These are phyloP conservation scores for Paracoccidioides lutzii DNA, from an alignment of 2,329 filamentous ascomycete species.

Conservation along the genomic window DNA sequence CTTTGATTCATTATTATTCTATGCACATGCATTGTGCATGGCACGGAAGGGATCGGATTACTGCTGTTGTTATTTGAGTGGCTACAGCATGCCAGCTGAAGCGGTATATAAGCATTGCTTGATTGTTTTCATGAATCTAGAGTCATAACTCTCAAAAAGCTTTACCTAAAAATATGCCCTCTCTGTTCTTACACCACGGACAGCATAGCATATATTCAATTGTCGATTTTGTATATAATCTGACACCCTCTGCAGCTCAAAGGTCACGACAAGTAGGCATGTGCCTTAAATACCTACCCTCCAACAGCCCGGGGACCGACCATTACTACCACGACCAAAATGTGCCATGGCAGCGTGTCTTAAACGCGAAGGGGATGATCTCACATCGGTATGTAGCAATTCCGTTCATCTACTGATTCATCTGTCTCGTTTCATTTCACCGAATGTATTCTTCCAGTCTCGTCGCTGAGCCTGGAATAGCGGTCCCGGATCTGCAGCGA, in stretches of 20 bases:
- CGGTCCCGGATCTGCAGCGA: slow-evolving; percentile 30
- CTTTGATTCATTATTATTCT: not conserved
- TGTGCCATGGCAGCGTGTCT: slow-evolving; percentile 89
- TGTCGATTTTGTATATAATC: not conserved
- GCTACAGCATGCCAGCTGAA: too few species aligned
- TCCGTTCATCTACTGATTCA: not conserved
- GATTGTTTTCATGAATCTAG: too few species aligned
- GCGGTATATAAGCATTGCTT: too few species aligned
- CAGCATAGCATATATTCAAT: not conserved
- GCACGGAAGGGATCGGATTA: too few species aligned
- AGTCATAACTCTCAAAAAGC: too few species aligned
- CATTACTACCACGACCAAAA: slow-evolving; percentile 56
- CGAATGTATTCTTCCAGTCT: not conserved
- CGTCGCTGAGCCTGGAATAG: slow-evolving; percentile 13
- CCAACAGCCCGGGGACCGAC: slow-evolving; percentile 32
- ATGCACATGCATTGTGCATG: too few species aligned
- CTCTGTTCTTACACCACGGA: too few species aligned
- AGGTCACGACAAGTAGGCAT: slow-evolving; percentile 75
- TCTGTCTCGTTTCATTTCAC: not conserved
- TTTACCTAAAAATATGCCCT: too few species aligned
- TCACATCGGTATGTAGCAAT: slow-evolving; percentile 56
- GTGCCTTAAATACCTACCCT: slow-evolving; percentile 73
- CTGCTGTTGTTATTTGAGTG: too few species aligned
- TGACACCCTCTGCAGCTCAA: slow-evolving; percentile 39
- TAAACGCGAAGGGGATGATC: slow-evolving; percentile 76